phyloP scores from a whole-genome alignment of 1,284 basidiomycete species.

The Cutaneotrichosporon mucoides region DNA sequence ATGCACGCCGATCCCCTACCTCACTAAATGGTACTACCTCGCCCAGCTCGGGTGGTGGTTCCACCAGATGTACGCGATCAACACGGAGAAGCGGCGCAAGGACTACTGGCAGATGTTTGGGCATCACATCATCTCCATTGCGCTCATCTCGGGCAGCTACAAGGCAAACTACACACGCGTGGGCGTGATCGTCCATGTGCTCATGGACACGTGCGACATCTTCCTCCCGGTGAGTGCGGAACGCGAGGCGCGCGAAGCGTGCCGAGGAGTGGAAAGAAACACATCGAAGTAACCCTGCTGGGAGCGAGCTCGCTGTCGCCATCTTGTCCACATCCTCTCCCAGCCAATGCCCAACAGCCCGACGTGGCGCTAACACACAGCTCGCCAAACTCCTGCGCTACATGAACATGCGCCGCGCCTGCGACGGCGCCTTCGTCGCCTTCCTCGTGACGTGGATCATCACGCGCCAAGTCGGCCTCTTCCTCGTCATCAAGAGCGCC shows the following conservation, averaged over 20 bases:
- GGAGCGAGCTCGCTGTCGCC: too few relatives aligned
- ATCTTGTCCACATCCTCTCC: too few relatives aligned
- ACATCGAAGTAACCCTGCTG: too few relatives aligned
- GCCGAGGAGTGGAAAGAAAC: too few relatives aligned
- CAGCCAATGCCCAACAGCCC: too few relatives aligned
- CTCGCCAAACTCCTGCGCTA: conserved; percentile 93
- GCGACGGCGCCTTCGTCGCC: conserved; percentile 71
- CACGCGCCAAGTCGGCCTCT: conserved; percentile 76
- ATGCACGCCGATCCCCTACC: conserved; percentile 66
- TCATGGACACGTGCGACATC: conserved; percentile 94
- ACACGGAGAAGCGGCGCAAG: conserved; percentile 87
- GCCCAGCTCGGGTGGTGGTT: conserved; percentile 88
- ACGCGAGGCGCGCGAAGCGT: too few relatives aligned
- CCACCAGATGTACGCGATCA: conserved; percentile 85
- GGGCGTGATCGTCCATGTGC: conserved; percentile 78
- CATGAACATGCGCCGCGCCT: conserved; percentile 61
- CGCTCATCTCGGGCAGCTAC: conserved; percentile 74
- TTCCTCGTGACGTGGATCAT: conserved; percentile 87
- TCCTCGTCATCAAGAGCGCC: conserved; percentile 62
- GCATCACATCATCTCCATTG: conserved; percentile 87
- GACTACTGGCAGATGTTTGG: conserved; percentile 95
- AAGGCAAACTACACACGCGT: conserved; percentile 78
- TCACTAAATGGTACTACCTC: conserved; percentile 88
- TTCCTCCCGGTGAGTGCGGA: conserved; percentile 78
- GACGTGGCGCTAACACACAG: too few relatives aligned